Evolutionary conservation across 2,329 filamentous ascomycete species (phyloP).

Genomic region (Sarocladiaceae sp.): DNA sequence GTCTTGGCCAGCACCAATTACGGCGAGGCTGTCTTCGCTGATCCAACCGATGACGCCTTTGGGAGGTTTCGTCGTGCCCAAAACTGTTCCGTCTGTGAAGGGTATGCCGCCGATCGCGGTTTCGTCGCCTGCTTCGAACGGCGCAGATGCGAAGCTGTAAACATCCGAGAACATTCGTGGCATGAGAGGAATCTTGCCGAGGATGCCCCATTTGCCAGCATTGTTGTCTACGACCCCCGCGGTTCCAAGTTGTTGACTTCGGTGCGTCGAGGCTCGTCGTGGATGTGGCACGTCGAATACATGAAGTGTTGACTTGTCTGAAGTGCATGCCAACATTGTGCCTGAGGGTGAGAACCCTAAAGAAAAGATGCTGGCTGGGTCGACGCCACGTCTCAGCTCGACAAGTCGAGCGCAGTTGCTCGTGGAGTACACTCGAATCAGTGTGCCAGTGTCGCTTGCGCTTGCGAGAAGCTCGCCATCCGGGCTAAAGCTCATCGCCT

Average conservation of each 20-base stretch:
- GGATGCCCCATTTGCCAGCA: slow-evolving; percentile 77
- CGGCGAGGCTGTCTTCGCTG: slow-evolving; percentile 66
- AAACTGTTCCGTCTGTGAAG: slow-evolving; percentile 38
- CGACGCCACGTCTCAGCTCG: slow-evolving; percentile 84
- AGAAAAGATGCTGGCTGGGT: slow-evolving; percentile 82
- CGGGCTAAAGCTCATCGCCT: slow-evolving; percentile 73
- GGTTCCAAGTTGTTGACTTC: slow-evolving; percentile 23
- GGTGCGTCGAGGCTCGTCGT: slow-evolving; percentile 31
- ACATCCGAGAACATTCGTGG: slow-evolving; percentile 85
- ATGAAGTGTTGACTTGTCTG: slow-evolving; percentile 94
- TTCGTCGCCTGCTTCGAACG: slow-evolving; percentile 83
- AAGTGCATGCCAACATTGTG: slow-evolving; percentile 80
- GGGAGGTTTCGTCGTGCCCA: slow-evolving; percentile 54
- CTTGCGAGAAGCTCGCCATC: slow-evolving; percentile 83
- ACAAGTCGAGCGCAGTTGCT: slow-evolving; percentile 73
- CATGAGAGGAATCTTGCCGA: slow-evolving; percentile 78
- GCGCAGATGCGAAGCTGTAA: slow-evolving; percentile 77
- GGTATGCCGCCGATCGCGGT: slow-evolving; percentile 40
- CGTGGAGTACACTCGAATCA: slow-evolving; percentile 82
- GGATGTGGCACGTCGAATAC: slow-evolving; percentile 78
- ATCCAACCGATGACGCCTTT: slow-evolving; percentile 88
- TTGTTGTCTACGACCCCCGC: slow-evolving; percentile 28
- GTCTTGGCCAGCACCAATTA: slow-evolving; percentile 75
- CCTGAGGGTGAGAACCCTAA: slow-evolving; percentile 83
- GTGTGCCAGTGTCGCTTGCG: slow-evolving; percentile 84